These are phyloP conservation scores for Graphilbum fragrans DNA, from an alignment of 2,329 filamentous ascomycete species.

Conservation along the genomic window DNA sequence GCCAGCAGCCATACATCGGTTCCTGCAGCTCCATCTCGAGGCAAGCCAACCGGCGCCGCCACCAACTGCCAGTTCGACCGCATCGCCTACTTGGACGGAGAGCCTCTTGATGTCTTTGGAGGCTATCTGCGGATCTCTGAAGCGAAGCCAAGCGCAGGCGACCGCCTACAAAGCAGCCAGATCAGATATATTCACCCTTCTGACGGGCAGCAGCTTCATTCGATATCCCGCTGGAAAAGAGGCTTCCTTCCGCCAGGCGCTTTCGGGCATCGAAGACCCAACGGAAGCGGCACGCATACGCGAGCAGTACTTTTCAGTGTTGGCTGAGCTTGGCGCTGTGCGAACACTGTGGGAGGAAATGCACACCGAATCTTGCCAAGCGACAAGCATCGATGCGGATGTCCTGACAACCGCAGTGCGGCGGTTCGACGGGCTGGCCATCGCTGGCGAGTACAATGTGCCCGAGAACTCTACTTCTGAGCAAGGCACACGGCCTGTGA, in stretches of 20 bases:
- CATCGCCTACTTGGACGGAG: too few species aligned
- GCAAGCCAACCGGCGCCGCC: too few species aligned
- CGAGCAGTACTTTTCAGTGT: conserved; percentile 3
- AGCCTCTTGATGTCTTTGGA: not conserved
- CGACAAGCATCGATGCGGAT: not conserved
- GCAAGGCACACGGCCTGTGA: too few species aligned
- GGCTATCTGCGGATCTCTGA: not conserved
- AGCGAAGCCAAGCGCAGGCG: not conserved
- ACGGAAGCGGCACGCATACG: too few species aligned
- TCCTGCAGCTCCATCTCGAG: conserved; percentile 9
- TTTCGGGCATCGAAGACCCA: not conserved
- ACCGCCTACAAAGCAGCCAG: not conserved
- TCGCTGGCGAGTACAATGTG: too few species aligned
- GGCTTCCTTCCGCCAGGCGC: conserved; percentile 5
- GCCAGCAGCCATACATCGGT: conserved; percentile 9
- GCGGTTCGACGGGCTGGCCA: conserved; percentile 5
- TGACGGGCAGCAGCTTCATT: conserved; percentile 9
- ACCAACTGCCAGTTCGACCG: too few species aligned
- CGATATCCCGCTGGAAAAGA: not conserved
- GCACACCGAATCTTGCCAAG: not conserved
- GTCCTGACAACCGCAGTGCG: not conserved
- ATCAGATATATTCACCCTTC: conserved; percentile 10
- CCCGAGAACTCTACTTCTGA: too few species aligned
- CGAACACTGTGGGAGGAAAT: conserved; percentile 7
- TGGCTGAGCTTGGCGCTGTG: conserved; percentile 12